Percentiles rank a stretch among this genome's conserved stretches.
Evolutionary conservation across 1,139 yeast species (phyloP).

Genomic region (Yamadazyma aaseri): DNA sequence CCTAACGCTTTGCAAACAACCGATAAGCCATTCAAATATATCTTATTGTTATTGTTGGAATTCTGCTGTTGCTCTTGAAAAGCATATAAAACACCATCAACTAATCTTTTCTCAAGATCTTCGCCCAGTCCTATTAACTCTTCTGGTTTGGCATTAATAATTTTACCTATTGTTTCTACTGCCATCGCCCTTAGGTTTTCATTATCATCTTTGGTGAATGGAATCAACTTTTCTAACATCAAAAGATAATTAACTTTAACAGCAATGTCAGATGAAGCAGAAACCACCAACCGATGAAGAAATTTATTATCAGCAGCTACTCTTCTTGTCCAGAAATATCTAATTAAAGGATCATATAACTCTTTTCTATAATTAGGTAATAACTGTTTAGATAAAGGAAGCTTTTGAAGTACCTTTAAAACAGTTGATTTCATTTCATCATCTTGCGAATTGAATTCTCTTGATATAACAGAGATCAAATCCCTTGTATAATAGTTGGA

Average conservation of each 20-base stretch:
- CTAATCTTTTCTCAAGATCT: slow-evolving; percentile 57
- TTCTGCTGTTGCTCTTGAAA: slow-evolving; percentile 73
- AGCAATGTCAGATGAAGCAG: slow-evolving; percentile 70
- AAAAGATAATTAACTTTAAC: slow-evolving; percentile 64
- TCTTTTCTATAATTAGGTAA: slow-evolving; percentile 34
- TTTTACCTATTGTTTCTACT: slow-evolving; percentile 56
- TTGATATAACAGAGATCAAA: slow-evolving; percentile 59
- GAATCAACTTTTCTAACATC: slow-evolving; percentile 57
- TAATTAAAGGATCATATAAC: slow-evolving; percentile 63
- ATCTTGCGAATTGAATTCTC: slow-evolving; percentile 82
- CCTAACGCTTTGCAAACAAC: slow-evolving; percentile 68
- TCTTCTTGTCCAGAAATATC: slow-evolving; percentile 76
- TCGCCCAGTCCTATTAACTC: slow-evolving; percentile 38
- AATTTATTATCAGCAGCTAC: slow-evolving; percentile 53
- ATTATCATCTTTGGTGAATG: slow-evolving; percentile 73
- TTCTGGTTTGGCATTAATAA: slow-evolving; percentile 27
- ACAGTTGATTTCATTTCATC: slow-evolving; percentile 86
- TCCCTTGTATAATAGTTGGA: slow-evolving; percentile 78
- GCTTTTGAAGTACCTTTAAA: slow-evolving; percentile 35
- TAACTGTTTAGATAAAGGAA: slow-evolving; percentile 33
- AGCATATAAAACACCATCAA: slow-evolving; percentile 83
- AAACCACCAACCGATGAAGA: slow-evolving; percentile 60
- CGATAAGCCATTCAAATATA: slow-evolving; percentile 65
- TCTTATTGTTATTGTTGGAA: slow-evolving; percentile 27
- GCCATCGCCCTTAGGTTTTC: slow-evolving; percentile 81